phyloP scores from a whole-genome alignment of 1,139 yeast species.

The Barnettozyma hawaiiensis region DNA sequence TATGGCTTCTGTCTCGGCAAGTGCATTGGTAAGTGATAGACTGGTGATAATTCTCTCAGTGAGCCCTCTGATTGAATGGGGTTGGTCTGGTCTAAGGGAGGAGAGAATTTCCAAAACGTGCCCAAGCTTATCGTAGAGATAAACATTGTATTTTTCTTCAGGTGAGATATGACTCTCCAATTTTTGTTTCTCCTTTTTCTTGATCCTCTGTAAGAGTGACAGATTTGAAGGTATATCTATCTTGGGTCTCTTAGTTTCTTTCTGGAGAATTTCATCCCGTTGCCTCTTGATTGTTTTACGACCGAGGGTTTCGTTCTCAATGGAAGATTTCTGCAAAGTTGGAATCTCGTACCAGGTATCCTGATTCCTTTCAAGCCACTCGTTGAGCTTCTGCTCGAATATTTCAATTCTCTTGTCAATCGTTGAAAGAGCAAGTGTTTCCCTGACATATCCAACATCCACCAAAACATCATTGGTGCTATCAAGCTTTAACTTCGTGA shows the following conservation, averaged over 20 bases:
- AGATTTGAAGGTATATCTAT: conserved; percentile 26
- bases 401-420: conserved; percentile 7
- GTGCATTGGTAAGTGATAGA: conserved; percentile 26
- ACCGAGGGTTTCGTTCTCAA: background rate
- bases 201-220: conserved; percentile 40
- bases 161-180: conserved; percentile 26
- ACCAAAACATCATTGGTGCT: conserved; percentile 18
- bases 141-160: conserved; percentile 34
- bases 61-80: conserved; percentile 29
- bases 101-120: conserved; percentile 30
- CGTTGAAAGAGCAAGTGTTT: conserved; percentile 7
- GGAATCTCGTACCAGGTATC: conserved; percentile 11
- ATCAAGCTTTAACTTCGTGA: conserved; percentile 14
- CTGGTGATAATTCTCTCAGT: conserved; percentile 29
- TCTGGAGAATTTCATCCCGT: conserved; percentile 7
- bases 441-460: conserved; percentile 16
- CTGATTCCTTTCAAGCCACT: conserved; percentile 14
- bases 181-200: conserved; percentile 31
- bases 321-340: background rate
- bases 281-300: conserved; percentile 7
- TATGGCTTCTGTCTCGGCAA: conserved; percentile 29
- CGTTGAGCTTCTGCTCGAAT: conserved; percentile 10
- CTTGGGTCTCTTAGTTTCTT: conserved; percentile 3
- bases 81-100: conserved; percentile 27
- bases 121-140: conserved; percentile 38